phyloP scores from a whole-genome alignment of 2,329 filamentous ascomycete species.

The Aspergillus aculeatinus region DNA sequence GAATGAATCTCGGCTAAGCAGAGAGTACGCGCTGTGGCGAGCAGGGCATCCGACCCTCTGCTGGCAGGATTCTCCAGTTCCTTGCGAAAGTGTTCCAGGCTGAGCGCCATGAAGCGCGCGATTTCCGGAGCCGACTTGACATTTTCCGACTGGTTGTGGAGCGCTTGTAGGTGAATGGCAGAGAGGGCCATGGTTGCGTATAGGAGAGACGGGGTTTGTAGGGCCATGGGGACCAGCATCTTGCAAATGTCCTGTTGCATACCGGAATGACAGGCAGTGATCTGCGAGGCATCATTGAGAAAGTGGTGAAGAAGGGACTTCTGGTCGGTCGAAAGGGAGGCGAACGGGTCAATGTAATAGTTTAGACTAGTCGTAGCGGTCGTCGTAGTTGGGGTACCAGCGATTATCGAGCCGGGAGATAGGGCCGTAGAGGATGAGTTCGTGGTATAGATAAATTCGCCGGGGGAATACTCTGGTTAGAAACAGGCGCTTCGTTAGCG shows the following conservation, averaged over 20 bases:
- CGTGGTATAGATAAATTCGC: slow-evolving; percentile 42
- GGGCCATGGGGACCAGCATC: slow-evolving; percentile 46
- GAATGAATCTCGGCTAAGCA: slow-evolving; percentile 46
- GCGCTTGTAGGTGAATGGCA: slow-evolving; percentile 42
- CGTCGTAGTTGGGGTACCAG: background rate
- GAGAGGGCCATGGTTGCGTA: slow-evolving; percentile 46
- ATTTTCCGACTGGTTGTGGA: slow-evolving; percentile 36
- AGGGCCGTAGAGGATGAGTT: slow-evolving; percentile 22
- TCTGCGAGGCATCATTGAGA: slow-evolving; percentile 42
- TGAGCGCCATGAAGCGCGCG: slow-evolving; percentile 40
- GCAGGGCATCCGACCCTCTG: slow-evolving; percentile 35
- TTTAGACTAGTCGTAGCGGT: slow-evolving; percentile 21
- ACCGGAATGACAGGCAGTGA: slow-evolving; percentile 42
- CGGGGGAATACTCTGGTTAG: slow-evolving; percentile 38
- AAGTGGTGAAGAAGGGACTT: slow-evolving; percentile 43
- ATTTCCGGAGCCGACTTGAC: slow-evolving; percentile 41
- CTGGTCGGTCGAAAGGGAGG: slow-evolving; percentile 36
- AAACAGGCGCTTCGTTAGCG: background rate
- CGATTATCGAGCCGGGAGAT: slow-evolving; percentile 8
- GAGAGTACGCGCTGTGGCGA: slow-evolving; percentile 45
- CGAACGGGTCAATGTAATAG: slow-evolving; percentile 38
- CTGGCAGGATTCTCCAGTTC: slow-evolving; percentile 38
- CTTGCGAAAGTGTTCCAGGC: slow-evolving; percentile 42
- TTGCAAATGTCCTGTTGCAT: slow-evolving; percentile 45
- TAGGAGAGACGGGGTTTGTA: slow-evolving; percentile 43